phyloP scores from a whole-genome alignment of 2,329 filamentous ascomycete genomes.

The Chalaropsis thielavioides region DNA sequence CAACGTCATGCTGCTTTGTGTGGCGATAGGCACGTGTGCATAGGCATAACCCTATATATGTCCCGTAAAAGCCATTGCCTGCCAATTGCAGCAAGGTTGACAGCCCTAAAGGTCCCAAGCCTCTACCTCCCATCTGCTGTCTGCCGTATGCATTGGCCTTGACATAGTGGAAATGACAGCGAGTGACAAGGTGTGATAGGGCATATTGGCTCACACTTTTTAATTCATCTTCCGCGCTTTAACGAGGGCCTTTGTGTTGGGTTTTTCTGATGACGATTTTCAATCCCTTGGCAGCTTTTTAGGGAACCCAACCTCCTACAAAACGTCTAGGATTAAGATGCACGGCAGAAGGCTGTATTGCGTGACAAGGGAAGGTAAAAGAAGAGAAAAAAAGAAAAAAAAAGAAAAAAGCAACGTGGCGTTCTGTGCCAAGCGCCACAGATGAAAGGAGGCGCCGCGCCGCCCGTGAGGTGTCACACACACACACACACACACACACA shows the following conservation, averaged over 20 bases:
- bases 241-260: background rate
- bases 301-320: background rate
- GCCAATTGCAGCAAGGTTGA: background rate
- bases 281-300: background rate
- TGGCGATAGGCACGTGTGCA: background rate
- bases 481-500: no score
- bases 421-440: background rate
- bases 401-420: background rate
- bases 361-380: background rate
- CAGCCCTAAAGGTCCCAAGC: background rate
- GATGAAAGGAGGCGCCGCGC: background rate
- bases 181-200: no score
- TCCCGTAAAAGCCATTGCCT: background rate
- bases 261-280: background rate
- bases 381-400: no score
- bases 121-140: no score
- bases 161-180: background rate
- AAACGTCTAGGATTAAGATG: no score
- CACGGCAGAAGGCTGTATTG: background rate
- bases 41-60: background rate
- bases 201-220: no score
- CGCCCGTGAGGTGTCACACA: no score
- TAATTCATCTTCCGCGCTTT: no score
- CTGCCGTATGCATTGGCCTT: background rate
- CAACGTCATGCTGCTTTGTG: background rate